These are phyloP conservation scores for Ammopiptanthus mongolicus DNA, from an alignment of 306 rosid genomes.

Conservation along the genomic window DNA sequence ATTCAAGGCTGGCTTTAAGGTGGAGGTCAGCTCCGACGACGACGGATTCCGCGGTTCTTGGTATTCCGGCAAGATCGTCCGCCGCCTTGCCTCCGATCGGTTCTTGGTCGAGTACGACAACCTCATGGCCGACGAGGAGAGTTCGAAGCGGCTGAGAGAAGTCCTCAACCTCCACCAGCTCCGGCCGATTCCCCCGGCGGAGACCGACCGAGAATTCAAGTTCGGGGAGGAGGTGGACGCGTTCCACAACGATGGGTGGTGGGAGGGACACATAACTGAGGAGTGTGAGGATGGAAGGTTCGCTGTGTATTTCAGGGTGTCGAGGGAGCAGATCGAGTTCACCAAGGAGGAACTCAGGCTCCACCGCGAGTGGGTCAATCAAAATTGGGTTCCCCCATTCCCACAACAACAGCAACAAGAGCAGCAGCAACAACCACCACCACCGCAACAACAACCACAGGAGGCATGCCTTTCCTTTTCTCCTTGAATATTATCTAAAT, in stretches of 20 bases:
- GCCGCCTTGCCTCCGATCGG: slow-evolving; percentile 15
- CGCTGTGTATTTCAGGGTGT: slow-evolving; percentile 42
- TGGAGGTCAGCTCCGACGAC: slow-evolving; percentile 48
- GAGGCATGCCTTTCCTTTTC: not conserved
- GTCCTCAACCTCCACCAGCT: slow-evolving; percentile 24
- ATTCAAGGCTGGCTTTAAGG: slow-evolving; percentile 32
- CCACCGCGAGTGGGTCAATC: slow-evolving; percentile 50
- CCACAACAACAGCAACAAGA: not conserved
- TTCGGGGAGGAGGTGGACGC: slow-evolving; percentile 62
- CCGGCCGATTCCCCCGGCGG: slow-evolving; percentile 42
- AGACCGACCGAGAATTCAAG: slow-evolving; percentile 19
- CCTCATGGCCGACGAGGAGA: slow-evolving; percentile 20
- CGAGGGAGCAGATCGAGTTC: slow-evolving; percentile 46
- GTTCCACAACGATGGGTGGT: slow-evolving; percentile 56
- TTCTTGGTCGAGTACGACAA: slow-evolving; percentile 42
- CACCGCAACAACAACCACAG: not conserved
- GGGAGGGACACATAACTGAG: slow-evolving; percentile 44
- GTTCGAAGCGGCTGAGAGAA: slow-evolving; percentile 30
- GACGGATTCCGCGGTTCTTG: slow-evolving; percentile 60
- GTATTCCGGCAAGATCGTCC: slow-evolving; percentile 36
- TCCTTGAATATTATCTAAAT: not conserved
- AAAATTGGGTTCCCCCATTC: slow-evolving; percentile 38
- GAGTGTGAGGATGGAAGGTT: slow-evolving; percentile 27
- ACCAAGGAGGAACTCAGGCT: slow-evolving; percentile 34
- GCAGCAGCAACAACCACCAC: not conserved